These are phyloP conservation scores for Fusarium fracticaudum DNA, from an alignment of 2,329 filamentous ascomycete genomes.

Conservation along the genomic window DNA sequence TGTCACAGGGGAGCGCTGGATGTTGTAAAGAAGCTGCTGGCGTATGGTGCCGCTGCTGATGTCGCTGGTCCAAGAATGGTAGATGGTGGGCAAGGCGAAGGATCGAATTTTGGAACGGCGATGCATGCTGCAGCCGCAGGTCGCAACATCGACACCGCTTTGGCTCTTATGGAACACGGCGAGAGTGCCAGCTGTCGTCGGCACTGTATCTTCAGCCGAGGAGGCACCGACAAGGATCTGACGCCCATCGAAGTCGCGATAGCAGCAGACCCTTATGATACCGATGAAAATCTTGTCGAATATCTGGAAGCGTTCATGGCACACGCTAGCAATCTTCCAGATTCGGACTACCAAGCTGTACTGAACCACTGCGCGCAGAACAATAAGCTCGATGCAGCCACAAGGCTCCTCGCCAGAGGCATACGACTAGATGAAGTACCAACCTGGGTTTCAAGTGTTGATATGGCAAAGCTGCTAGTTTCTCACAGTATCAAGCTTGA, in stretches of 20 bases:
- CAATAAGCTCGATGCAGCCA: not conserved
- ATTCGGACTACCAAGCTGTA: not conserved
- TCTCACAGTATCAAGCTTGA: not conserved
- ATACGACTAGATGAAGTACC: not conserved
- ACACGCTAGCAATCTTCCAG: not conserved
- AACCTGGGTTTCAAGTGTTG: not conserved
- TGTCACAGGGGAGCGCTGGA: not conserved
- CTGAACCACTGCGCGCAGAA: not conserved
- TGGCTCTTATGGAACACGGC: not conserved
- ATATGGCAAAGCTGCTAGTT: not conserved
- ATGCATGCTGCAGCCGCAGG: slow-evolving; percentile 14
- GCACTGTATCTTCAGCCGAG: not conserved
- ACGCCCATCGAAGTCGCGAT: slow-evolving; percentile 6
- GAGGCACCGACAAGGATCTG: accelerated
- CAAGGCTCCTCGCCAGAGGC: not conserved
- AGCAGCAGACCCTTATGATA: too few species aligned
- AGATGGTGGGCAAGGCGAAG: slow-evolving; percentile 2
- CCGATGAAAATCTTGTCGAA: accelerated
- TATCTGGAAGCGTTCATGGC: not conserved
- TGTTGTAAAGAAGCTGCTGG: not conserved
- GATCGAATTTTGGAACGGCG: not conserved
- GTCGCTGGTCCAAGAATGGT: not conserved
- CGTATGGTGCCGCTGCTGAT: not conserved
- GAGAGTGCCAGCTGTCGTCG: not conserved
- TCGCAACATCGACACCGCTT: accelerated